Evolutionary conservation across 164 flowering plant genomes (phyloP), one percentile per base, ranked within the genome.

Genomic region (Nelumbo lutea): DNA sequence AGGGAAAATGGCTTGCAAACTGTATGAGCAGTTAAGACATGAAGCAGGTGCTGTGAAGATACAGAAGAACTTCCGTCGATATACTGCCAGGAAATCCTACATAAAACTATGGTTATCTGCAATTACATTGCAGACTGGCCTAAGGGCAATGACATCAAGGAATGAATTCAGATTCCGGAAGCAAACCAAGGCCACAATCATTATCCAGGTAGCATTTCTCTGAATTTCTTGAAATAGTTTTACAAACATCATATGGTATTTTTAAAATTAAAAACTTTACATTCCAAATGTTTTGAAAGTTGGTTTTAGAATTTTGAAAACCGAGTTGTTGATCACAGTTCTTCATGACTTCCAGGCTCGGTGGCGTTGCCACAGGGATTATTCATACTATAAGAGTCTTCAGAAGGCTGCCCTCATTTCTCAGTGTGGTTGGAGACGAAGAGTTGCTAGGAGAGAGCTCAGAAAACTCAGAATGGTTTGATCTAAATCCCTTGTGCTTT

Each of bases 401-500:
- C 87, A 86, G 78, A 88, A 83, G 78, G 93, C 99, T 70, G 86
- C 80, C 38, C 46, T 96, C 65, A 72, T 78, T 62, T 68, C 93
- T 72, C 99, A 96, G 73, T 93, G 98, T 87, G 93, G 91, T 60
- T 96, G 99, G 99, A 87, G 99, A 75, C 70, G 74, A 42, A 82
- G 96, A 56, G 82, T 91, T 76, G 98, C 99, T 39, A 76, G 93
- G 64, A 89, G 79, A 77, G 99, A 93, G 83, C 96, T 96, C 48
- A 81, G 93, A 70, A 79, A 76, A 61, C 98, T 91, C 75, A 90
- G 82, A 83, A 96, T 96, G 98, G 99, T 96, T 67, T 62, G 80
- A 51, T 74, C 56, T 67, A 64, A 43, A 61, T 61, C 48, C 42
- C 64, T 60, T 70, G 7, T 73, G 46, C 2, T 60, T 64, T 70